Percentiles rank a stretch among this genome's conserved stretches.
phyloP scores from a whole-genome alignment of 805 yeast species.

The Maudiozyma bulderi region DNA sequence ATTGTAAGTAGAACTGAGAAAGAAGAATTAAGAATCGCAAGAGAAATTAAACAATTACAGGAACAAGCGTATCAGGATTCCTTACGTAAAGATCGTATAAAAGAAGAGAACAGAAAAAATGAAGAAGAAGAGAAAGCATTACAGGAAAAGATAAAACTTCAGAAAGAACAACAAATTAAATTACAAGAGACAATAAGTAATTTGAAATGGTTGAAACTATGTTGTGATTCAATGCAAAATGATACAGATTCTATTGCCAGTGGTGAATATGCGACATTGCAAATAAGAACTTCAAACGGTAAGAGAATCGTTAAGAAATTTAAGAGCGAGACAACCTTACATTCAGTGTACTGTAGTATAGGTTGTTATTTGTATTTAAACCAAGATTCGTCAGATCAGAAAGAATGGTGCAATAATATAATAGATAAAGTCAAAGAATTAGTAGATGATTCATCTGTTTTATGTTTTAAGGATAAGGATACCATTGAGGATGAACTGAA shows the following conservation, averaged over 20 bases:
- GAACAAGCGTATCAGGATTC: conserved; percentile 59
- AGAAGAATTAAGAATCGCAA: conserved; percentile 47
- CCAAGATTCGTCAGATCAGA: conserved; percentile 46
- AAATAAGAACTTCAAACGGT: conserved; percentile 27
- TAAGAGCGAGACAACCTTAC: conserved; percentile 11
- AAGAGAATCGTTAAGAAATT: conserved; percentile 21
- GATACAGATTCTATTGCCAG: neutral
- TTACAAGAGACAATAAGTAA: conserved; percentile 11
- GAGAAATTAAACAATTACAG: conserved; percentile 53
- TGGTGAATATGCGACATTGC: conserved; percentile 17
- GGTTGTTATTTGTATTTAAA: conserved; percentile 21
- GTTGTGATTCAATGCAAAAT: conserved; percentile 4
- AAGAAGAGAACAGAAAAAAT: conserved; percentile 37
- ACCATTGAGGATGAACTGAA: conserved; percentile 6
- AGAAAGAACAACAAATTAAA: conserved; percentile 10
- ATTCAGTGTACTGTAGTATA: conserved; percentile 16
- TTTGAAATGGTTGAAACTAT: conserved; percentile 18
- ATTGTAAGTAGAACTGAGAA: conserved; percentile 49
- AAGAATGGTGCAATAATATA: conserved; percentile 52
- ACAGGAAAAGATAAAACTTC: conserved; percentile 5
- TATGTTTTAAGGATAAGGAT: conserved; percentile 16
- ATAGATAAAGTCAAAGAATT: conserved; percentile 29
- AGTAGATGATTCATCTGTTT: conserved; percentile 6
- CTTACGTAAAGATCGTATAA: conserved; percentile 44
- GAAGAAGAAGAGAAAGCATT: conserved; percentile 6